Evolutionary conservation across 495 filamentous ascomycete genomes (phyloP).

Genomic region (Apiosordaria backusii): DNA sequence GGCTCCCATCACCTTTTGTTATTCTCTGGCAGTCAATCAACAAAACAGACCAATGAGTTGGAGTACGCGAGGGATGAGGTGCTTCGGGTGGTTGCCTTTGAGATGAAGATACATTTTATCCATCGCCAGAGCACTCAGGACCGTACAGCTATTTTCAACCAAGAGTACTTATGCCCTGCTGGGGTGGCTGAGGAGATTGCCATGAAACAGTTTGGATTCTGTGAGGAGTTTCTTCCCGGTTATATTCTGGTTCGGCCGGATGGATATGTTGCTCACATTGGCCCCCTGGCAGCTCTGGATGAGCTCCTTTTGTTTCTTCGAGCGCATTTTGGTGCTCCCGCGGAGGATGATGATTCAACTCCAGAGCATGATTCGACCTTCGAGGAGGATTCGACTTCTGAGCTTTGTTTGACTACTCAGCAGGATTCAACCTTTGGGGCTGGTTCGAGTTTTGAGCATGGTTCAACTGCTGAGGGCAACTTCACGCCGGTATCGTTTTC

Average conservation of each 20-base stretch:
- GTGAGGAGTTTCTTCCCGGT: conserved; percentile 18
- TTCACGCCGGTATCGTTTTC: background rate
- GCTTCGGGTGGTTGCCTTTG: background rate
- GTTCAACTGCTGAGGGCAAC: background rate
- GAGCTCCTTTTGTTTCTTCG: conserved; percentile 28
- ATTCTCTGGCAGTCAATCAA: conserved; percentile 20
- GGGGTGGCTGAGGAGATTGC: background rate
- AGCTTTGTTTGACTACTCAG: background rate
- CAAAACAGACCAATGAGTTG: background rate
- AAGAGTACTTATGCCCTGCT: background rate
- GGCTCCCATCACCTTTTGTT: conserved; percentile 32
- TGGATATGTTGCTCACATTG: conserved; percentile 39
- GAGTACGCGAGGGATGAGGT: background rate
- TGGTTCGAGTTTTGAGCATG: background rate
- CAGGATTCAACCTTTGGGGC: background rate
- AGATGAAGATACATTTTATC: background rate
- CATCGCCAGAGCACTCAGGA: background rate
- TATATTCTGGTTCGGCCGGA: conserved; percentile 44
- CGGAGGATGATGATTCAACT: background rate
- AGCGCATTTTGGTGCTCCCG: background rate
- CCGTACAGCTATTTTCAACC: background rate
- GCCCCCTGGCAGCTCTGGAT: conserved; percentile 27
- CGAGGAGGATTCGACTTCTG: background rate
- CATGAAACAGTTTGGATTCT: conserved; percentile 36
- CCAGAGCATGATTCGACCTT: background rate